Percentiles rank a stretch among this genome's conserved stretches.
Conservation (phyloP, 768 basidiomycete species). For the Boletus edulis region DNA sequence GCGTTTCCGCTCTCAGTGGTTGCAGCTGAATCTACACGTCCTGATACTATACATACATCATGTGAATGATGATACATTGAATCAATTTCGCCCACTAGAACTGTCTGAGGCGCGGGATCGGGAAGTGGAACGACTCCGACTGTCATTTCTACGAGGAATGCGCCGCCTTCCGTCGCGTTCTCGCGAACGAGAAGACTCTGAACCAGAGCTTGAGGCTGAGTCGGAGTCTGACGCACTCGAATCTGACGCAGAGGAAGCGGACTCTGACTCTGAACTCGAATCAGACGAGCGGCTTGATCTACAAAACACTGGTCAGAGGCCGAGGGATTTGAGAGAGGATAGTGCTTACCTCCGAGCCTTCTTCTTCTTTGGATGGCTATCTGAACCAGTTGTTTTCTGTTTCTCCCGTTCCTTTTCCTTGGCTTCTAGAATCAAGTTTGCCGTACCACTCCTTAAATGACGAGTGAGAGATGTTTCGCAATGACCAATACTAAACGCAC, state of each 20-base stretch:
- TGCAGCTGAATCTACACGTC: slow-evolving; percentile 18
- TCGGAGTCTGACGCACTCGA: slow-evolving; percentile 27
- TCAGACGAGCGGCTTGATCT: slow-evolving; percentile 35
- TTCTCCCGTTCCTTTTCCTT: slow-evolving; percentile 76
- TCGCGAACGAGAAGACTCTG: slow-evolving; percentile 45
- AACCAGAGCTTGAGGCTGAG: slow-evolving; percentile 34
- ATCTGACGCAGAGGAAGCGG: slow-evolving; percentile 26
- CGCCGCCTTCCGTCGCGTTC: slow-evolving; percentile 42
- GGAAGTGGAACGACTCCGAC: slow-evolving; percentile 23
- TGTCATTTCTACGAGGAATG: slow-evolving; percentile 26
- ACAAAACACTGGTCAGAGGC: neutral
- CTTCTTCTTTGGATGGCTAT: slow-evolving; percentile 35
- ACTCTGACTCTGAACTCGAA: slow-evolving; percentile 30
- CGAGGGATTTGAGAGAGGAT: slow-evolving; percentile 12
- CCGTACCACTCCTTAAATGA: slow-evolving; percentile 62
- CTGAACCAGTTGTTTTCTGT: slow-evolving; percentile 26
- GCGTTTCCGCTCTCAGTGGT: slow-evolving; percentile 43
- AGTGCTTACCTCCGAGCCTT: slow-evolving; percentile 40
- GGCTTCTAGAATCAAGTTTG: slow-evolving; percentile 77
- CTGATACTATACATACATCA: slow-evolving; percentile 13
- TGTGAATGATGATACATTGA: slow-evolving; percentile 8
- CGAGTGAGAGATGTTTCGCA: neutral
- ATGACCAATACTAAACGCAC: slow-evolving; percentile 39
- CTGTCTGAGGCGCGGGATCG: slow-evolving; percentile 16
- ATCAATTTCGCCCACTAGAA: slow-evolving; percentile 14